Conservation (phyloP, 768 basidiomycete species). For the Termitomyces sp. region DNA sequence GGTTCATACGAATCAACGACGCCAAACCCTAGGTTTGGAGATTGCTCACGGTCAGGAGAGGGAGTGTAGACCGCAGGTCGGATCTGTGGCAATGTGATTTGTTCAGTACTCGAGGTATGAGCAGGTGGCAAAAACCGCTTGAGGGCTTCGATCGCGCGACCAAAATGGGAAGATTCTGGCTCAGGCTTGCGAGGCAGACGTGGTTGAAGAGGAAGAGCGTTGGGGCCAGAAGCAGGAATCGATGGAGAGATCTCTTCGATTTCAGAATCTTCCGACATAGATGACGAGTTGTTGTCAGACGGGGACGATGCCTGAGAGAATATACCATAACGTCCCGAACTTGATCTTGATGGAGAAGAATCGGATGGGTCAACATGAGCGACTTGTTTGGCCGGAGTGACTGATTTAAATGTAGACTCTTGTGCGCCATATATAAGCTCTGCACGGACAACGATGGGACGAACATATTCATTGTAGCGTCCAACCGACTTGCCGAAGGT, state of each 20-base stretch:
- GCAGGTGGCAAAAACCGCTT: constrained; percentile 26
- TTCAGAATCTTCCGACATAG: constrained; percentile 41
- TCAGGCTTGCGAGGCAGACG: constrained; percentile 8
- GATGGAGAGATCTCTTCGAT: constrained; percentile 34
- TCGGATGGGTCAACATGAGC: constrained; percentile 6
- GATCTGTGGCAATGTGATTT: not conserved
- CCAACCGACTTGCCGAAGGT: constrained; percentile 79
- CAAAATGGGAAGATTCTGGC: constrained; percentile 7
- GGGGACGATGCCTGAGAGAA: constrained; percentile 37
- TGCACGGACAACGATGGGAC: constrained; percentile 57
- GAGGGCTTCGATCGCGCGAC: constrained; percentile 25
- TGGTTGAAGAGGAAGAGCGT: constrained; percentile 18
- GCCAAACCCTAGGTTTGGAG: not conserved
- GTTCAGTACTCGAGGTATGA: constrained; percentile 7
- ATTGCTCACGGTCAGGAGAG: not conserved
- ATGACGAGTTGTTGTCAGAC: constrained; percentile 32
- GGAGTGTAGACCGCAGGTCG: not conserved
- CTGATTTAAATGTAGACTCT: constrained; percentile 17
- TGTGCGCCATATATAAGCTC: constrained; percentile 38
- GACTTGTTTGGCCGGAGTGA: constrained; percentile 20
- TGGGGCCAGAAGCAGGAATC: constrained; percentile 25
- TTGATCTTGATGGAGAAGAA: constrained; percentile 16
- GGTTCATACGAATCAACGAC: not conserved
- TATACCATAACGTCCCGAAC: constrained; percentile 62
- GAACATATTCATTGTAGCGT: constrained; percentile 52